Base-by-base conservation (phyloP, 768 basidiomycete genomes). In the Galerina sulciceps region DNA sequence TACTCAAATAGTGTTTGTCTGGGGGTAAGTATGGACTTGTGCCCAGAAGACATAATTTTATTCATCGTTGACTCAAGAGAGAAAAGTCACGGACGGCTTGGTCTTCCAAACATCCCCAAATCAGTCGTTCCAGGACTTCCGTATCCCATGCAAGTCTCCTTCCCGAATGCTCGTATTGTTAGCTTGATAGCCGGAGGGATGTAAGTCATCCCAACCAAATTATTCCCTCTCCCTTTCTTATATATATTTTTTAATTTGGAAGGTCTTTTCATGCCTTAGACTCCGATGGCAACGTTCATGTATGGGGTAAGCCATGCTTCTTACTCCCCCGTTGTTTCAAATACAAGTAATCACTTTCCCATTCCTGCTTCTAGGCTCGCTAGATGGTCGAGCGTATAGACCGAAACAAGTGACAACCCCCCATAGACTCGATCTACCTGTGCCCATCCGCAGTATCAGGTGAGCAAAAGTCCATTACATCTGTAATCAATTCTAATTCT, bases 231-330 rank as follows among this genome's bases (percentile, higher is more conserved):
- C 48, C 38, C 35, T 59, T 51, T 22, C 31, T 46, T 48, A 49
- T 45, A n/a, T n/a, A n/a, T n/a, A n/a, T 58, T 47, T 40, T 47
- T 41, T 53, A 14, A 23, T 22, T 14, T 36, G 18, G 31, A 58
- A 94, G 92, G 92, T 91, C 88, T 34, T 96, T 94, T 72, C 89
- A 94, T 66, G 93, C 91, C 2, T 74, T 96, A 40, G 91, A 94
- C 71, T 86, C 90, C 1, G 71, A 82, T 48, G 94, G 94, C 6
- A 72, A 75, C 34, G 73, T 96, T 20, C 81, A 87, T 66, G 88
- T 88, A n/a, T 96, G 94, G 92, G 94, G 92, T 91, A 65, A 58
- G 76, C 67, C 43, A 8, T 10, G 6, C 52, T n/a, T n/a, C n/a
- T n/a, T n/a, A n/a, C 1, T 46, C 20, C 10, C 23, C 22, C 17